These are phyloP conservation scores for Murraya paniculata DNA, from an alignment of 345 rosid species.

Conservation along the genomic window DNA sequence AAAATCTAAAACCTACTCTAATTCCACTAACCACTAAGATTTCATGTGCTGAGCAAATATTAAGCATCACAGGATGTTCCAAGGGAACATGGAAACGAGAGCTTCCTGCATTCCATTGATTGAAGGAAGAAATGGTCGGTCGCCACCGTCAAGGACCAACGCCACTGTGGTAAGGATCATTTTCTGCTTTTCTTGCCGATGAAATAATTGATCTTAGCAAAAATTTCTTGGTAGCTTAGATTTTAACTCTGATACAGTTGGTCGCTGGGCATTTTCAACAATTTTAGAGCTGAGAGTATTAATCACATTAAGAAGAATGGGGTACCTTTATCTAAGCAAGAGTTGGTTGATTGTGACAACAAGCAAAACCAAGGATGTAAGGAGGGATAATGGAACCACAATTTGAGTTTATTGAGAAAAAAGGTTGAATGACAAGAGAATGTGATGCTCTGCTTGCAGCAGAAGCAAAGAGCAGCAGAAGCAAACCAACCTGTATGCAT, in stretches of 20 bases:
- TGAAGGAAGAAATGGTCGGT: slow-evolving; percentile 85
- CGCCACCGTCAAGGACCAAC: slow-evolving; percentile 70
- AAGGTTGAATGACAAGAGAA: slow-evolving; percentile 60
- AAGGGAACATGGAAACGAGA: slow-evolving; percentile 34
- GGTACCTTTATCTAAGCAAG: slow-evolving; percentile 68
- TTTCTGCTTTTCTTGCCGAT: neutral
- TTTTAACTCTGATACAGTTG: slow-evolving; percentile 34
- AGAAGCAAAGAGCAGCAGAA: slow-evolving; percentile 56
- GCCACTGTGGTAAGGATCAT: slow-evolving; percentile 60
- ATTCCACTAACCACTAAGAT: neutral
- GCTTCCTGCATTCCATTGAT: slow-evolving; percentile 51
- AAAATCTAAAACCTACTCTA: too few relatives aligned
- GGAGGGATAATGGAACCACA: slow-evolving; percentile 74
- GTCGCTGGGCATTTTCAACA: slow-evolving; percentile 83
- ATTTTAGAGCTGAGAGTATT: slow-evolving; percentile 65
- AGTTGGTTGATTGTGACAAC: slow-evolving; percentile 64
- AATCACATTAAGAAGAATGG: slow-evolving; percentile 53
- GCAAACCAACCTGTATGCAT: slow-evolving; percentile 68
- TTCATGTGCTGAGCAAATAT: slow-evolving; percentile 57
- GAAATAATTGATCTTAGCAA: neutral
- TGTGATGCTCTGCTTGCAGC: slow-evolving; percentile 62
- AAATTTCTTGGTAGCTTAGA: neutral
- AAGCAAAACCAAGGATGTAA: slow-evolving; percentile 60
- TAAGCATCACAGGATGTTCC: slow-evolving; percentile 65
- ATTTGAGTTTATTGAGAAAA: slow-evolving; percentile 54